Conservation (phyloP, 2,329 filamentous ascomycete species). For the Neonectria coccinea region DNA sequence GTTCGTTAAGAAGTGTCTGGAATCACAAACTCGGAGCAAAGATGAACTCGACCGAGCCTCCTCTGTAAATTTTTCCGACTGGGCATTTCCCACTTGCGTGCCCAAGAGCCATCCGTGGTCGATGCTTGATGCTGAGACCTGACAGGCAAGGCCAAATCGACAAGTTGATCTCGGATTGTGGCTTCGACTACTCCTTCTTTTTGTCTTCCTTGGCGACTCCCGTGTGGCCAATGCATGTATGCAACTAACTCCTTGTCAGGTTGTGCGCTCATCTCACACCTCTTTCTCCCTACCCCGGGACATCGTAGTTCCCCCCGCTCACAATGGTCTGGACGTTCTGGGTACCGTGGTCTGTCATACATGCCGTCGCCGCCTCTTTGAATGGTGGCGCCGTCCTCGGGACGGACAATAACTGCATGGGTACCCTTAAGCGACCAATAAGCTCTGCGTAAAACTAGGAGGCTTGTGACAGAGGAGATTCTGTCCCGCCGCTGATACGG, state of each 20-base stretch:
- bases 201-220: slow-evolving; percentile 45
- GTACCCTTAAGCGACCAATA: slow-evolving; percentile 27
- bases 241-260: slow-evolving; percentile 35
- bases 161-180: slow-evolving; percentile 23
- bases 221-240: slow-evolving; percentile 30
- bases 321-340: slow-evolving; percentile 30
- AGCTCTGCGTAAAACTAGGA: slow-evolving; percentile 23
- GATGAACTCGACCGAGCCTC: background rate
- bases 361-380: slow-evolving; percentile 23
- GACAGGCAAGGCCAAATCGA: slow-evolving; percentile 1
- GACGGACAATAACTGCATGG: slow-evolving; percentile 28
- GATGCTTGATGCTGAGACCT: background rate
- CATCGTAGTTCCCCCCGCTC: slow-evolving; percentile 30
- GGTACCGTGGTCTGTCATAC: slow-evolving; percentile 24
- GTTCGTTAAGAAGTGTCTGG: background rate
- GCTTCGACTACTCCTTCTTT: slow-evolving; percentile 45
- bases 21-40: background rate
- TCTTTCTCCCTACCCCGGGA: slow-evolving; percentile 23
- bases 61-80: background rate
- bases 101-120: background rate
- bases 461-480: slow-evolving; percentile 27
- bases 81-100: background rate
- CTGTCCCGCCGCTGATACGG: slow-evolving; percentile 19
- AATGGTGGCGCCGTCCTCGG: slow-evolving; percentile 28
- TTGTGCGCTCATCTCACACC: slow-evolving; percentile 36